Evolutionary conservation across 2,329 filamentous ascomycete genomes (phyloP), one percentile per base, ranked within the genome.

Genomic region (Boeremia lycopersici): DNA sequence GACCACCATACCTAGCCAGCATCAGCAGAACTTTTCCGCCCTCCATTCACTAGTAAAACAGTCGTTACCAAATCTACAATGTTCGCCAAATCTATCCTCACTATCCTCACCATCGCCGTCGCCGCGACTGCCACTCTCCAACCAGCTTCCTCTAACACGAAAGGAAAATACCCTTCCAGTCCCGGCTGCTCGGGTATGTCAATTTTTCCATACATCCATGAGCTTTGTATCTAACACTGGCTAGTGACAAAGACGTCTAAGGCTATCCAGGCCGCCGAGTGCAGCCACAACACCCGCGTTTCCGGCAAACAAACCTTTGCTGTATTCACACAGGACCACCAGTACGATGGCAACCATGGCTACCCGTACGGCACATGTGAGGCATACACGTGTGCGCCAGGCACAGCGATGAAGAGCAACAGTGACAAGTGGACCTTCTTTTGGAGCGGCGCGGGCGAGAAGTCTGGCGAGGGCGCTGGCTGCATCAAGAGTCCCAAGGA

Each of bases 331-430:
- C 75, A 72, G 6, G 77, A 82, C 64, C 78, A 80, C 64, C 63
- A 78, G 50, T 80, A 80, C 62, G 77, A 81, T 58, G 58, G 54
- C 19, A 62, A 62, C 55, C 49, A 80, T 53, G 80, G 80, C 23
- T 75, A 73, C 2, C 79, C 79, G 2, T 82, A 82, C 61, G 80
- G 79, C 1, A 81, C 78, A 4, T 82, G 67, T 25, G 55, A 63
- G 48, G 67, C 67, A 10, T 70, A 70, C 49, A 67, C 60, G 6
- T 69, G 64, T 36, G 46, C 35, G 1, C 59, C 65, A 0, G 61
- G 61, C 6, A 60, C 56, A 5, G 40, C 44, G 9, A 65, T 65
- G 65, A 54, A 42, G 17, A 33, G 34, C 7, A 39, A 56, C 15
- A 34, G 31, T 10, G 65, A 64, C 31, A 56, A 48, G 25, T 68